Evolutionary conservation across 1,284 basidiomycete species (phyloP).

Genomic region (Mycena sp.): DNA sequence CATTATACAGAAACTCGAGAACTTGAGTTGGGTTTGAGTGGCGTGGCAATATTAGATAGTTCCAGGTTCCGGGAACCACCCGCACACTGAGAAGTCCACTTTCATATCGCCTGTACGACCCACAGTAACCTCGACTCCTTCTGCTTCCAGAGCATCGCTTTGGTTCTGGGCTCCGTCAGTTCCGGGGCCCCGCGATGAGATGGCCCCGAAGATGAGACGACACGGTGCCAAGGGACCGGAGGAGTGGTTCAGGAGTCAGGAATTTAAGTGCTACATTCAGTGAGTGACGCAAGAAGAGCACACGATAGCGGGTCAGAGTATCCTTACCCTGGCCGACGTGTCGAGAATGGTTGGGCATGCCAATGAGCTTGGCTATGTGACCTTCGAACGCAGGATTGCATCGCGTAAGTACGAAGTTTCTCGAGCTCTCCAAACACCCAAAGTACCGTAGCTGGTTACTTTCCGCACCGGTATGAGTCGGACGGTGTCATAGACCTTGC

Average conservation of each 20-base stretch:
- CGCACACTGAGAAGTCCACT: slow-evolving; percentile 49
- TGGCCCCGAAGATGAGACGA: slow-evolving; percentile 73
- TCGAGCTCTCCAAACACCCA: background rate
- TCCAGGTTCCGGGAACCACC: slow-evolving; percentile 59
- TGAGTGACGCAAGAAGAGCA: background rate
- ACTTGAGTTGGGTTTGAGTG: too few relatives aligned
- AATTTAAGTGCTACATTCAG: slow-evolving; percentile 70
- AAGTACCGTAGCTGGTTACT: slow-evolving; percentile 76
- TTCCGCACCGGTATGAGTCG: slow-evolving; percentile 69
- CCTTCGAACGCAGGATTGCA: slow-evolving; percentile 55
- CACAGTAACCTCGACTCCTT: slow-evolving; percentile 73
- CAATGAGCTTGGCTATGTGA: slow-evolving; percentile 85
- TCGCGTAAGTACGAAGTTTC: slow-evolving; percentile 3
- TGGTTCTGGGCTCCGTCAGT: slow-evolving; percentile 71
- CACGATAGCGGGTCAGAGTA: background rate
- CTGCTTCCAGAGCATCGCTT: slow-evolving; percentile 69
- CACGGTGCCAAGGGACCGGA: slow-evolving; percentile 81
- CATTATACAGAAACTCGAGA: too few relatives aligned
- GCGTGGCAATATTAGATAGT: too few relatives aligned
- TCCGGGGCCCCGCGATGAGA: slow-evolving; percentile 85
- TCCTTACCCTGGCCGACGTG: slow-evolving; percentile 85
- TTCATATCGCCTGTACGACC: slow-evolving; percentile 53
- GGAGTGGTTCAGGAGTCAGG: slow-evolving; percentile 64
- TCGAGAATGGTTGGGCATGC: slow-evolving; percentile 83
- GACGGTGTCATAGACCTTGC: slow-evolving; percentile 73